Conservation (phyloP, 2,329 filamentous ascomycete genomes). For the Neofusicoccum sp. region DNA sequence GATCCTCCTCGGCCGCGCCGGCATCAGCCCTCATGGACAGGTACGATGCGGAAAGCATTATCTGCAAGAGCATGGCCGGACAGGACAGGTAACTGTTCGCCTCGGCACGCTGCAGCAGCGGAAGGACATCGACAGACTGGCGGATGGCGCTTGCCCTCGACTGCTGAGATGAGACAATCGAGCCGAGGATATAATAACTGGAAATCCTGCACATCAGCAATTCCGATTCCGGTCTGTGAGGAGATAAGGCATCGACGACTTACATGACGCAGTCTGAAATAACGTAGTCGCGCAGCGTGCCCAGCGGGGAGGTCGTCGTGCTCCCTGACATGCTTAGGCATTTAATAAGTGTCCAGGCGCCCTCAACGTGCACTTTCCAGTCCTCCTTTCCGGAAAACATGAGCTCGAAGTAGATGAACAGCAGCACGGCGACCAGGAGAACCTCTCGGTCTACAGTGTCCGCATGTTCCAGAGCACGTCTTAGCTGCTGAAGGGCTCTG, state of each 20-base stretch:
- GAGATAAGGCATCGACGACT: neutral
- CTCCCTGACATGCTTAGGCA: slow-evolving; percentile 32
- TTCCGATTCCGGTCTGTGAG: neutral
- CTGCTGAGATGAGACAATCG: slow-evolving; percentile 14
- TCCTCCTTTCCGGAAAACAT: slow-evolving; percentile 55
- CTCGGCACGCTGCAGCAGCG: slow-evolving; percentile 42
- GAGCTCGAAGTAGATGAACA: slow-evolving; percentile 54
- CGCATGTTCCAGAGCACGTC: slow-evolving; percentile 34
- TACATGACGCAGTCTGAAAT: slow-evolving; percentile 2
- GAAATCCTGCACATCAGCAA: neutral
- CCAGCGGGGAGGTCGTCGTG: slow-evolving; percentile 14
- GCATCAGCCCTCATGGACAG: slow-evolving; percentile 30
- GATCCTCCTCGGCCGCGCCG: slow-evolving; percentile 17
- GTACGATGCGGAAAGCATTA: slow-evolving; percentile 41
- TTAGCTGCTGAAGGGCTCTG: slow-evolving; percentile 48
- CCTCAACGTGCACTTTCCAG: slow-evolving; percentile 56
- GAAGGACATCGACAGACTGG: slow-evolving; percentile 2
- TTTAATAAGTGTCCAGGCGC: slow-evolving; percentile 51
- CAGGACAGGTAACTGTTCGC: slow-evolving; percentile 45
- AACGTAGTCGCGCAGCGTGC: slow-evolving; percentile 6
- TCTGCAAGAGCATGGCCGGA: slow-evolving; percentile 37
- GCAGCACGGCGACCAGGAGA: slow-evolving; percentile 49
- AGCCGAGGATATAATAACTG: slow-evolving; percentile 13
- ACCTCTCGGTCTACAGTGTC: slow-evolving; percentile 42
- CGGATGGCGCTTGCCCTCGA: slow-evolving; percentile 26